These are phyloP conservation scores for Lecanicillium sp. DNA, from an alignment of 2,329 filamentous ascomycete genomes.

Conservation along the genomic window DNA sequence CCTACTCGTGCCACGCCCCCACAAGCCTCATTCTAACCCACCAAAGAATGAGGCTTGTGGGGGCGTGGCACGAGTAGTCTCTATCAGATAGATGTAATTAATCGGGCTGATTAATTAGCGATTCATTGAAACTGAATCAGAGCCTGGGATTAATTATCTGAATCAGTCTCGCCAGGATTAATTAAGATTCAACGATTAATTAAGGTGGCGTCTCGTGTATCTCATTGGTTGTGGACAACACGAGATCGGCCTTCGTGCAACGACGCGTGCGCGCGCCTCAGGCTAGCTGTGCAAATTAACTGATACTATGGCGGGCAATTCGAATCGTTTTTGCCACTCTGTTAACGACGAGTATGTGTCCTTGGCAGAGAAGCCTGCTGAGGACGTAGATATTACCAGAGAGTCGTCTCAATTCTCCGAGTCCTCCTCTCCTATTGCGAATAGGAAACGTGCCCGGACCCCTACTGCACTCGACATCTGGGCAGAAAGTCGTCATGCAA, in stretches of 20 bases:
- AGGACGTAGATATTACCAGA: no score
- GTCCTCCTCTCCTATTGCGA: background rate
- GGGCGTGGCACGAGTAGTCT: no score
- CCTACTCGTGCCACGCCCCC: no score
- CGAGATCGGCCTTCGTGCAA: no score
- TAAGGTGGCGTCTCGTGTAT: slow-evolving; percentile 1
- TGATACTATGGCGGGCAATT: no score
- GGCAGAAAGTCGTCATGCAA: slow-evolving; percentile 1
- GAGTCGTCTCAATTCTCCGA: background rate
- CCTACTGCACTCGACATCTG: background rate
- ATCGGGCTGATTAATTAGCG: slow-evolving; percentile 2
- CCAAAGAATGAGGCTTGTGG: no score
- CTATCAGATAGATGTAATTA: slow-evolving; percentile 5
- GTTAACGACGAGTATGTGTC: background rate
- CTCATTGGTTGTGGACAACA: no score
- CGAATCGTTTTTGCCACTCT: no score
- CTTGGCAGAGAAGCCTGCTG: no score
- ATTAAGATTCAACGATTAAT: slow-evolving; percentile 6
- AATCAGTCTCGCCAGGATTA: slow-evolving; percentile 6
- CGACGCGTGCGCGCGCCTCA: no score
- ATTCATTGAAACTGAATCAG: slow-evolving; percentile 4
- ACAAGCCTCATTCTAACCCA: no score
- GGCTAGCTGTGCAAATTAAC: no score
- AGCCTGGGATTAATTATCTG: slow-evolving; percentile 2
- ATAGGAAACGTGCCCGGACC: background rate